Base-by-base conservation (phyloP, 805 yeast species). In the Komagataella pastoris region DNA sequence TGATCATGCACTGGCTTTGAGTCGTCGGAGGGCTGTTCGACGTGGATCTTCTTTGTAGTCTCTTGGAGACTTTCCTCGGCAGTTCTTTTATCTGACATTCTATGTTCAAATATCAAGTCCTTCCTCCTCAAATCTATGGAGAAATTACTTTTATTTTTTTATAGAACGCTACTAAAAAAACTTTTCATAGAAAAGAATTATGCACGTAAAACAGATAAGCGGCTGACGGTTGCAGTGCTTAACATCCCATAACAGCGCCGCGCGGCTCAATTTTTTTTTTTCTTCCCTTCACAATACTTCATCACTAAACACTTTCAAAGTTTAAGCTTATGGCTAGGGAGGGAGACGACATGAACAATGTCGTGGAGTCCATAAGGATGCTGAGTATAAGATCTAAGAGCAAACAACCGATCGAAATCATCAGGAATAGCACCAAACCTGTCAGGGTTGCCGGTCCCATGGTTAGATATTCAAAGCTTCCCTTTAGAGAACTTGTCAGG, bases 401-500 rank as follows among this genome's bases (percentile, higher is more conserved):
- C 14, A 30, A 8, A 10, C 40, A 30, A 14, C 40, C 40, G 3
- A 30, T 30, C 5, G 40, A 30, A 14, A 30, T 30, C 40, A 30
- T 30, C 14, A 30, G 40, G 40, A 30, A 30, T 30, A 30, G 40
- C 10, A 8, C 40, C 12, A 65, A 83, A 54, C 83, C 84, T 0
- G 88, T 77, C 1, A 76, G 74, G 47, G 74, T 85, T 8, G 82
- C 87, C 1, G 99, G 98, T 0, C 99, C 99, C 3, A 93, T 93
- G 99, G 99, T 93, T 1, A 72, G 99, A 50, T 93, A 93, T 70
- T 88, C 96, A 1, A 91, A 93, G 65, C 74, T 93, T 47, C 97
- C 98, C 2, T 91, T 93, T 61, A 74, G 99, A 50, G 86, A 87
- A 54, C 70, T 87, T 6, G 81, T 85, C 14, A 67, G 97, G 36